Base-by-base conservation (phyloP, 2,329 filamentous ascomycete genomes). In the Paraphaeosphaeria sporulosa region DNA sequence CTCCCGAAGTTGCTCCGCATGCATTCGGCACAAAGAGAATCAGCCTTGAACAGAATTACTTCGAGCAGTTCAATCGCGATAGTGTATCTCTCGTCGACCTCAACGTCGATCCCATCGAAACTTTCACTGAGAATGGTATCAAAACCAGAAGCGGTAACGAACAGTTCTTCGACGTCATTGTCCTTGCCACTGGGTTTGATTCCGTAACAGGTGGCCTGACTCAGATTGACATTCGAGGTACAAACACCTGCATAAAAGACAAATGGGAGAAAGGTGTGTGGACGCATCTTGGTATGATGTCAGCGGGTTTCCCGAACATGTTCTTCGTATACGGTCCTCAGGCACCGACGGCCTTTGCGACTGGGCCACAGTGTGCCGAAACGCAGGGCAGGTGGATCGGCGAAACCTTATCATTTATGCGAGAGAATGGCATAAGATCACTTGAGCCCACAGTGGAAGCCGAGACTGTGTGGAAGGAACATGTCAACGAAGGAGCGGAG, bases 281-380 rank as follows among this genome's bases (percentile, higher is more conserved):
- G 47, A 77, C 74, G 0, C 72, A 70, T 15, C 69, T 78, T 57
- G 76, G 76, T 19, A 78, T 74, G 56, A 76, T 73, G 30, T 61
- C 65, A 47, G 61, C 64, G 15, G 67, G 64, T 17, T 73, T 66
- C 56, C 71, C 70, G 19, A 78, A 78, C 57, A 69, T 78, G 66
- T 76, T 79, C 66, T 67, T 71, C 62, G 64, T 77, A 9, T 78
- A 79, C 63, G 76, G 77, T 10, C 71, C 77, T 15, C 77, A 78
- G 44, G 77, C 72, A 2, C 77, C 75, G 0, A 79, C 77, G 1
- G 74, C 76, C 8, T 76, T 79, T 65, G 48, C 55, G 57, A 81
- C 80, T 55, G 78, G 78, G 1, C 77, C 78, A 1, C 71, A 68
- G 17, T 77, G 70, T 60, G 53, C 78, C 36, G 76, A 80, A 59